Conservation (phyloP, 306 rosid genomes). For the Cicer cuneatum region DNA sequence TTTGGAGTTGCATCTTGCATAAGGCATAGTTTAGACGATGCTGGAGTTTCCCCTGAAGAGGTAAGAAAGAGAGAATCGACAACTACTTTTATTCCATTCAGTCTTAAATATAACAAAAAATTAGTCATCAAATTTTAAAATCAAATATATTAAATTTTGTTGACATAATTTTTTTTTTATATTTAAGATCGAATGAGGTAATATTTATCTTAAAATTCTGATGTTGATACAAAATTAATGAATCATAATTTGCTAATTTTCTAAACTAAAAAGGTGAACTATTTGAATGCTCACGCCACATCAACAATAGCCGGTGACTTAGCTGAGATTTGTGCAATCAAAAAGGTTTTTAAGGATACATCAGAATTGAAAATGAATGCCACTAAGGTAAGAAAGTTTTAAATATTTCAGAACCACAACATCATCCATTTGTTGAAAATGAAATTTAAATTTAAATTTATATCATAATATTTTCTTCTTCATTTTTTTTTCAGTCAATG, state of each 20-base stretch:
- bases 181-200: no score
- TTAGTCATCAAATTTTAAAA: no score
- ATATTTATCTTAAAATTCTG: conserved; percentile 15
- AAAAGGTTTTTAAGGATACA: conserved; percentile 66
- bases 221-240: background rate
- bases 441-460: conserved; percentile 27
- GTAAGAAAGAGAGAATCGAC: conserved; percentile 36
- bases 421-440: background rate
- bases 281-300: conserved; percentile 86
- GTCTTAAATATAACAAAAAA: no score
- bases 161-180: no score
- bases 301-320: conserved; percentile 77
- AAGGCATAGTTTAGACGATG: conserved; percentile 60
- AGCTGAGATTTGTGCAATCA: conserved; percentile 76
- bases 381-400: conserved; percentile 60
- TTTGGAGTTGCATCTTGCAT: conserved; percentile 78
- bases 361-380: conserved; percentile 73
- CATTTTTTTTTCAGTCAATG: conserved; percentile 60
- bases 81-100: background rate
- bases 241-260: conserved; percentile 19
- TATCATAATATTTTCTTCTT: background rate
- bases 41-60: conserved; percentile 80
- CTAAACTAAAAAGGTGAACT: conserved; percentile 61
- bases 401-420: background rate
- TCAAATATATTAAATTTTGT: no score